Percentiles rank a stretch among this genome's conserved stretches.
Evolutionary conservation across 2,329 filamentous ascomycete species (phyloP).

Genomic region (Gnomoniopsis smithogilvyi): DNA sequence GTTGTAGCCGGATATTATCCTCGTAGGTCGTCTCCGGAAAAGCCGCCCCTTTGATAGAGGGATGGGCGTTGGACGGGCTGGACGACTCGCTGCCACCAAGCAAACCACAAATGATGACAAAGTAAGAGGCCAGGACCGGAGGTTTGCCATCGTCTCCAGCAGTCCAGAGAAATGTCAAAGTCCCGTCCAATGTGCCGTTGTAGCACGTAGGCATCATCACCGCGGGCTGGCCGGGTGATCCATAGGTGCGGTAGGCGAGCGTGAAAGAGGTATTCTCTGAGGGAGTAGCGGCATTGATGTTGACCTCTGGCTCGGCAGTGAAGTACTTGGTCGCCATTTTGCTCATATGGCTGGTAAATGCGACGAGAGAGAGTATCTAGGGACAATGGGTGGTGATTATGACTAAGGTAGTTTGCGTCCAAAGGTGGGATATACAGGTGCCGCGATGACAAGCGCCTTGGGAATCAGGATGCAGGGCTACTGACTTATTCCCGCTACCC

Average conservation of each 20-base stretch:
- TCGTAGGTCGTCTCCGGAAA: constrained; percentile 46
- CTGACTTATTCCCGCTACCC: too few species aligned
- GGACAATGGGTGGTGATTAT: too few species aligned
- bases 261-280: constrained; percentile 2
- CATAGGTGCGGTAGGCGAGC: constrained; percentile 9
- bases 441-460: too few species aligned
- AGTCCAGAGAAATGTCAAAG: constrained; percentile 16
- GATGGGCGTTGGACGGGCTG: constrained; percentile 45
- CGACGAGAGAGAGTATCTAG: too few species aligned
- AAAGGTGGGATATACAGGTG: too few species aligned
- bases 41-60: constrained; percentile 22
- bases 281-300: background rate
- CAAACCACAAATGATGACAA: constrained; percentile 46
- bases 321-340: constrained; percentile 7
- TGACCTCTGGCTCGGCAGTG: constrained; percentile 1
- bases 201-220: constrained; percentile 10
- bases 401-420: too few species aligned
- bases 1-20: constrained; percentile 49
- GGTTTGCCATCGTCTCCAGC: background rate
- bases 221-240: constrained; percentile 1
- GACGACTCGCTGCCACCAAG: constrained; percentile 52
- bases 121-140: constrained; percentile 31
- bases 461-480: too few species aligned
- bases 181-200: background rate
- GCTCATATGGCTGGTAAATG: too few species aligned